A percentile compares a stretch with the other conserved stretches of the same genome.
phyloP scores from a whole-genome alignment of 2,329 filamentous ascomycete genomes.

The Fusarium sp. region DNA sequence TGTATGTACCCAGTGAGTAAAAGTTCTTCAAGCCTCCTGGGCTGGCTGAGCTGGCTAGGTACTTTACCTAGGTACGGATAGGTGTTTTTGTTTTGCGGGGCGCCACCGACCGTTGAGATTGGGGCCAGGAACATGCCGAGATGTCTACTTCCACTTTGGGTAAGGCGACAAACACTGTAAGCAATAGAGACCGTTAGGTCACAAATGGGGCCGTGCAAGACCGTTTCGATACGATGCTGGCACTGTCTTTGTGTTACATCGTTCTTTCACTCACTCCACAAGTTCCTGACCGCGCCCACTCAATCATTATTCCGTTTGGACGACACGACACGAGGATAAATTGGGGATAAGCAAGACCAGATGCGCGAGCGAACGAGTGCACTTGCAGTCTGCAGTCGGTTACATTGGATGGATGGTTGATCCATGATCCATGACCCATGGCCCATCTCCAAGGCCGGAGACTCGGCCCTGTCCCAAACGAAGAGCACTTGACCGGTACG shows the following conservation, averaged over 20 bases:
- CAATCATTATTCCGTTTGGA: constrained; percentile 36
- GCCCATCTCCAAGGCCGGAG: constrained; percentile 39
- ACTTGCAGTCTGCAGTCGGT: background rate
- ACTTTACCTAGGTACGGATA: too few relatives aligned
- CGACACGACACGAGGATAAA: constrained; percentile 20
- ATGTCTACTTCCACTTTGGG: constrained; percentile 22
- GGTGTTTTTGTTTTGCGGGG: constrained; percentile 18
- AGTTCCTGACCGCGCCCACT: constrained; percentile 37
- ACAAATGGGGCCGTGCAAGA: background rate
- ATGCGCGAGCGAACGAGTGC: background rate
- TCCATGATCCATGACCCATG: constrained; percentile 26
- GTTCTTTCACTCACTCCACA: constrained; percentile 32
- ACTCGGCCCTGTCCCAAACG: constrained; percentile 35
- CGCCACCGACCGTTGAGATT: constrained; percentile 26
- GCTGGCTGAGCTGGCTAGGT: background rate
- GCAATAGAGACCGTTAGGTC: constrained; percentile 4
- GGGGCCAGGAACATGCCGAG: constrained; percentile 27
- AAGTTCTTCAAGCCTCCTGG: background rate
- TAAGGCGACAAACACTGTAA: constrained; percentile 30
- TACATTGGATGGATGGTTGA: constrained; percentile 5
- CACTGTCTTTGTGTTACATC: constrained; percentile 43
- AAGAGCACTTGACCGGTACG: constrained; percentile 28
- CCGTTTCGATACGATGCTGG: background rate
- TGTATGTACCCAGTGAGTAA: background rate
- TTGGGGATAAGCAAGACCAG: constrained; percentile 18